Base-by-base conservation (phyloP, 768 basidiomycete species). In the Boletus bicolor region DNA sequence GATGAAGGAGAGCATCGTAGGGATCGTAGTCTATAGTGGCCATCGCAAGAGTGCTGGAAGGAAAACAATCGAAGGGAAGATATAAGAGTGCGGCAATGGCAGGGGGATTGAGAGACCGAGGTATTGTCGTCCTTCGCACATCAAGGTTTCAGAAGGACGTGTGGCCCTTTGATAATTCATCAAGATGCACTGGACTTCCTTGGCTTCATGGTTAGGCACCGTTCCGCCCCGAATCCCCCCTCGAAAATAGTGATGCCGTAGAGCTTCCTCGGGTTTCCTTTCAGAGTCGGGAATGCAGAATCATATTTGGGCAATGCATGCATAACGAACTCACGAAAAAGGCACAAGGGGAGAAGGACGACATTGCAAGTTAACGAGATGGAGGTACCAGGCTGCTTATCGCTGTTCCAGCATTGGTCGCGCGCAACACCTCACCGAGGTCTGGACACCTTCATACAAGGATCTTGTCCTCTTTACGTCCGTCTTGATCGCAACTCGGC, bases 1-100 rank as follows among this genome's bases (percentile, higher is more conserved):
- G 86, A 65, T 91, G 89, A 30, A 90, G 77, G 55, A 91, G 79
- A 44, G 89, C 89, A 68, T 91, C 87, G 66, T 82, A 89, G 44
- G 83, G 82, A 70, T 90, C 88, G 72, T 90, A 91, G 70, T 89
- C 87, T 79, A 88, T 88, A 58, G 59, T 11, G 24, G 52, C 48
- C 57, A 63, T 58, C 38, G 52, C 35, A 43, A 44, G 49, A 24
- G 45, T 9, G 43, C 19, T 10, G 26, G n/a, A 21, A 45, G 28
- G 38, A 36, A 55, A 38, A 51, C 0, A 26, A 39, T 14, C 7
- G 3, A 57, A 44, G 54, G 24, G 1, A 28, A 32, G 46, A 49
- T 64, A 62, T 61, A 61, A 67, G 36, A 58, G 36, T 26, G 42
- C 44, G 55, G 53, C 15, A 48, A 49, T 21, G 51, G 32, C 14